These are phyloP conservation scores for Pyrenophora graminea DNA, from an alignment of 2,329 filamentous ascomycete genomes.

Conservation along the genomic window DNA sequence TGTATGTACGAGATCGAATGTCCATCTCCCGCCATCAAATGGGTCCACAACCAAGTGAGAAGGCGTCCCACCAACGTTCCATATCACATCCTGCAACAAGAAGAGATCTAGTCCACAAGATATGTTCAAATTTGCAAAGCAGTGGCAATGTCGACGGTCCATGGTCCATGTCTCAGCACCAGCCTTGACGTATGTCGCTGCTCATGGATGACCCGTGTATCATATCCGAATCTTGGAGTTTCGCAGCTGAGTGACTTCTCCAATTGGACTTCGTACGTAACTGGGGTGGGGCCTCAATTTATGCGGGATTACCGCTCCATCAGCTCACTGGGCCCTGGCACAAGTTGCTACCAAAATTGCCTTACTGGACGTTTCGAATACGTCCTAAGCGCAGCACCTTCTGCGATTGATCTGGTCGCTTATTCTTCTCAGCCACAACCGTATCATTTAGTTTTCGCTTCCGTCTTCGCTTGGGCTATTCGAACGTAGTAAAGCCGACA, in stretches of 20 bases:
- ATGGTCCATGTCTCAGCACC: too few species aligned
- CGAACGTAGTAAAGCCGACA: conserved; percentile 1
- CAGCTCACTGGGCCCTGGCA: conserved; percentile 3
- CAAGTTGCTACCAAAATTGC: conserved; percentile 1
- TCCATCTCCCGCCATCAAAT: not conserved
- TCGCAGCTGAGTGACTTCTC: not conserved
- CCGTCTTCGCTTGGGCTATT: not conserved
- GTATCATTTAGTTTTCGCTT: conserved; percentile 6
- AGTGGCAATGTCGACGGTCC: too few species aligned
- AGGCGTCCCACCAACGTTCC: conserved; percentile 9
- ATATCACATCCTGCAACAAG: not conserved
- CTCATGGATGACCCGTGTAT: conserved; percentile 1
- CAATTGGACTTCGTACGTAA: conserved; percentile 7
- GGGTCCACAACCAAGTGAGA: not conserved
- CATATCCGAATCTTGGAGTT: conserved; percentile 3
- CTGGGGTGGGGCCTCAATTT: conserved; percentile 18
- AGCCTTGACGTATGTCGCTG: not conserved
- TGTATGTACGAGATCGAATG: conserved; percentile 1
- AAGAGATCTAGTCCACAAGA: not conserved
- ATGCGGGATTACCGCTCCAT: conserved; percentile 11
- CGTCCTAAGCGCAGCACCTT: conserved; percentile 7
- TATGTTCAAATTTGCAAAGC: not conserved
- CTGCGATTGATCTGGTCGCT: conserved; percentile 9
- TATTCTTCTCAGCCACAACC: not conserved
- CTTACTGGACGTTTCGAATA: conserved; percentile 10